These are phyloP conservation scores for Dendryphion nanum DNA, from an alignment of 2,329 filamentous ascomycete species.

Conservation along the genomic window DNA sequence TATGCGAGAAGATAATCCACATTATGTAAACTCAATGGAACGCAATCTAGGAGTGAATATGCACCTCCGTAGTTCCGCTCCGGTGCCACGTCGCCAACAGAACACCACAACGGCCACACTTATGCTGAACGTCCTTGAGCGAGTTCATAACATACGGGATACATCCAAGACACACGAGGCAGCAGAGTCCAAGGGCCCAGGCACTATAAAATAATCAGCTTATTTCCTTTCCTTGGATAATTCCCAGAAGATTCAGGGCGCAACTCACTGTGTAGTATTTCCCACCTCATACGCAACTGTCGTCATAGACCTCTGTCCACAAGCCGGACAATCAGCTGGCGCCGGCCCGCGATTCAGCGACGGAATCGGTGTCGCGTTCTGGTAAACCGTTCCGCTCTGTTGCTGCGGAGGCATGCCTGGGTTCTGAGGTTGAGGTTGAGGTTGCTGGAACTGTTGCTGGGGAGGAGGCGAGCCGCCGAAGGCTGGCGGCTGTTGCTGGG, in stretches of 20 bases:
- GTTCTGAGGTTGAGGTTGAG: constrained; percentile 13
- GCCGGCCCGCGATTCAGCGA: constrained; percentile 34
- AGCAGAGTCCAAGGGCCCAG: constrained; percentile 48
- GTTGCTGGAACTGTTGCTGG: constrained; percentile 16
- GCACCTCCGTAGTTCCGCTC: constrained; percentile 47
- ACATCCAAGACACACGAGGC: constrained; percentile 45
- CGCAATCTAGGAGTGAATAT: constrained; percentile 39
- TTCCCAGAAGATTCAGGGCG: neutral
- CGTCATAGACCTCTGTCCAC: constrained; percentile 43
- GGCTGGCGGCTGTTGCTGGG: constrained; percentile 13
- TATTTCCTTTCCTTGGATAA: constrained; percentile 3
- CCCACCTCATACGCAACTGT: constrained; percentile 34
- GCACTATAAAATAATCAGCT: constrained; percentile 34
- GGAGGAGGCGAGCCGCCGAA: constrained; percentile 22
- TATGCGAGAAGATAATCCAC: too few relatives aligned
- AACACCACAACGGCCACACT: constrained; percentile 47
- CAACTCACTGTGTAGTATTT: constrained; percentile 43
- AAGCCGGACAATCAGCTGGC: constrained; percentile 50
- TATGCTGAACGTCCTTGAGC: constrained; percentile 51
- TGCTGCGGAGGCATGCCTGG: constrained; percentile 37
- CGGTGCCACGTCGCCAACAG: constrained; percentile 50
- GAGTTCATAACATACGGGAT: constrained; percentile 50
- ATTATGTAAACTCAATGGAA: too few relatives aligned
- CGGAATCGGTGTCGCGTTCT: constrained; percentile 35
- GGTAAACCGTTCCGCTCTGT: constrained; percentile 32